A percentile compares a stretch with the other conserved stretches of the same genome.
Evolutionary conservation across 345 rosid genomes (phyloP).

Genomic region (Sapria himalayana): DNA sequence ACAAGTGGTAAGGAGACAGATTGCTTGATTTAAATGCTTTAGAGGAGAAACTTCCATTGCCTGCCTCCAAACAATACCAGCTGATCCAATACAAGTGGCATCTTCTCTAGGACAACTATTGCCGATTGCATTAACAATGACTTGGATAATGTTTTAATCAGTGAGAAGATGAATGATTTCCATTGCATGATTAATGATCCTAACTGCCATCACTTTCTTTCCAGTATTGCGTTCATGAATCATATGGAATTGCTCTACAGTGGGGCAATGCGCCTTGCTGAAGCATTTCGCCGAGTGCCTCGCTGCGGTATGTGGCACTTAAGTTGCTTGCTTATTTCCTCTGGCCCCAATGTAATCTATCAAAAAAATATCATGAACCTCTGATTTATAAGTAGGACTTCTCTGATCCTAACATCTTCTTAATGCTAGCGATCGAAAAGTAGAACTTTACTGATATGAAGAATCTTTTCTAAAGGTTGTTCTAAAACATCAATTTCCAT

Average conservation of each 20-base stretch:
- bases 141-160: slow-evolving; percentile 74
- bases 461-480: background rate
- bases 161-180: slow-evolving; percentile 74
- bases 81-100: slow-evolving; percentile 92
- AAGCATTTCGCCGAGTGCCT: slow-evolving; percentile 82
- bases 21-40: slow-evolving; percentile 75
- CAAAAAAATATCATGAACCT: slow-evolving; percentile 61
- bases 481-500: slow-evolving; percentile 1
- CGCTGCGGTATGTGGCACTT: slow-evolving; percentile 86
- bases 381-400: slow-evolving; percentile 18
- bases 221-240: slow-evolving; percentile 91
- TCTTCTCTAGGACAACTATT: slow-evolving; percentile 98
- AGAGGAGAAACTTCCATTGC: slow-evolving; percentile 94
- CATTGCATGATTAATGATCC: slow-evolving; percentile 75
- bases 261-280: slow-evolving; percentile 94
- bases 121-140: slow-evolving; percentile 68
- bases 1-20: slow-evolving; percentile 71
- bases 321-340: slow-evolving; percentile 63
- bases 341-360: slow-evolving; percentile 54
- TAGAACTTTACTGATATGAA: slow-evolving; percentile 26
- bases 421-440: slow-evolving; percentile 77
- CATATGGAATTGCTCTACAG: slow-evolving; percentile 83
- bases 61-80: slow-evolving; percentile 96
- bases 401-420: slow-evolving; percentile 51
- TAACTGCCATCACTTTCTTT: slow-evolving; percentile 76